phyloP scores from a whole-genome alignment of 2,329 filamentous ascomycete genomes.

The Monosporascus cannonballus region DNA sequence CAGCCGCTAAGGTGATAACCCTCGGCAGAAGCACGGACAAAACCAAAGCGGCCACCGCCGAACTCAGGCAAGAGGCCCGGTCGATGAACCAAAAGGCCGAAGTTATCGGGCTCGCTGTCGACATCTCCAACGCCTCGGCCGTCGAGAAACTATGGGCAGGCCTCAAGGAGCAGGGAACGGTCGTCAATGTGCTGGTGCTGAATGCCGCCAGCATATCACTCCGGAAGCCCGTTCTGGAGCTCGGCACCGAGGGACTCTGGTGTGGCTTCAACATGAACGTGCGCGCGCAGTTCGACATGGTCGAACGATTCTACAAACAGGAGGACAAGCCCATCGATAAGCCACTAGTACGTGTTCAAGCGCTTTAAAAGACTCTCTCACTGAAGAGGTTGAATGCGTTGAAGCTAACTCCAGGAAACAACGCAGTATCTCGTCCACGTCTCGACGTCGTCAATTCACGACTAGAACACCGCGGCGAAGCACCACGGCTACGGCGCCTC shows the following conservation, averaged over 20 bases:
- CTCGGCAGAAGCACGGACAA: constrained; percentile 28
- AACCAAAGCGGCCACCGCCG: constrained; percentile 23
- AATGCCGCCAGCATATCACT: constrained; percentile 19
- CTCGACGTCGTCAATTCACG: constrained; percentile 24
- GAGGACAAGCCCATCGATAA: constrained; percentile 7
- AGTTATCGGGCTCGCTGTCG: constrained; percentile 14
- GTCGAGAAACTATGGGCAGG: constrained; percentile 26
- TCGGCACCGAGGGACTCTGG: constrained; percentile 19
- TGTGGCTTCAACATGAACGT: constrained; percentile 22
- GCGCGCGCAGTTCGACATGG: constrained; percentile 23
- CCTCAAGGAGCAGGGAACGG: constrained; percentile 11
- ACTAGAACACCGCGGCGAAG: constrained; percentile 12
- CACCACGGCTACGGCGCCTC: constrained; percentile 29
- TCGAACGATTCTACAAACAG: constrained; percentile 30
- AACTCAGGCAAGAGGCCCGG: constrained; percentile 10
- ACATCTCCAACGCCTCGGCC: constrained; percentile 18
- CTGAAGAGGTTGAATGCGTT: background rate
- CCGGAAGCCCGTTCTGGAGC: constrained; percentile 15
- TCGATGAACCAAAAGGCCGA: constrained; percentile 1
- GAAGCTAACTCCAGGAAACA: background rate
- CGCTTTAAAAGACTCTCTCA: background rate
- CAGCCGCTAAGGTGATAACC: constrained; percentile 31
- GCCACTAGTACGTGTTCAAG: constrained; percentile 9
- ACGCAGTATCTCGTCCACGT: constrained; percentile 26
- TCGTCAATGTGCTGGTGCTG: constrained; percentile 29